A percentile compares a stretch with the other conserved stretches of the same genome.
Evolutionary conservation across 306 rosid genomes (phyloP).

Genomic region (Cajanus cajan): DNA sequence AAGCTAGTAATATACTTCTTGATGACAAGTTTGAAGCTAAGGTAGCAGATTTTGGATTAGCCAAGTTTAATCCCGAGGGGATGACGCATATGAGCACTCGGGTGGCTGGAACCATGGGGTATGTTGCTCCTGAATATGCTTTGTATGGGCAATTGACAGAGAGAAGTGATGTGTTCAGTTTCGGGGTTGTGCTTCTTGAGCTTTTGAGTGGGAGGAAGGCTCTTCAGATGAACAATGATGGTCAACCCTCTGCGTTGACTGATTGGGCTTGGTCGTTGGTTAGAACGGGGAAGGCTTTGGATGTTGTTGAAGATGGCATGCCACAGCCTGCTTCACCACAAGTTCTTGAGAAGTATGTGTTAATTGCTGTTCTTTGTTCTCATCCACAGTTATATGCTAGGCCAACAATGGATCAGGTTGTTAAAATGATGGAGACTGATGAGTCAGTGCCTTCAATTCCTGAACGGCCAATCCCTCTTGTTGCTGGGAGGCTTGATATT

Average conservation of each 20-base stretch:
- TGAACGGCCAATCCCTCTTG: conserved; percentile 73
- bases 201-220: conserved; percentile 93
- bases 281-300: conserved; percentile 56
- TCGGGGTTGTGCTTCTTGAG: conserved; percentile 90
- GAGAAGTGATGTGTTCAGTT: conserved; percentile 92
- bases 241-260: conserved; percentile 61
- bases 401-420: conserved; percentile 98
- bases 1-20: conserved; percentile 84
- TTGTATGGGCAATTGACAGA: conserved; percentile 91
- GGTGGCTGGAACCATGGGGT: conserved; percentile 97
- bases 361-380: conserved; percentile 84
- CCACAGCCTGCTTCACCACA: conserved; percentile 55
- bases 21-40: conserved; percentile 84
- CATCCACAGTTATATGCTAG: conserved; percentile 94
- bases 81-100: conserved; percentile 95
- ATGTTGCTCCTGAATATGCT: conserved; percentile 96
- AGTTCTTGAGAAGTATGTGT: conserved; percentile 78
- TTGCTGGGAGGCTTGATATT: conserved; percentile 68
- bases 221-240: conserved; percentile 50
- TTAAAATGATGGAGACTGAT: conserved; percentile 91
- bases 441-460: conserved; percentile 71
- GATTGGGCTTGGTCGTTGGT: conserved; percentile 98
- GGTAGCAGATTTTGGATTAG: conserved; percentile 92
- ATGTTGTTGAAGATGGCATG: conserved; percentile 76
- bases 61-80: conserved; percentile 89